Evolutionary conservation across 139 green algal genomes (phyloP).

Genomic region (Micractinium conductrix): DNA sequence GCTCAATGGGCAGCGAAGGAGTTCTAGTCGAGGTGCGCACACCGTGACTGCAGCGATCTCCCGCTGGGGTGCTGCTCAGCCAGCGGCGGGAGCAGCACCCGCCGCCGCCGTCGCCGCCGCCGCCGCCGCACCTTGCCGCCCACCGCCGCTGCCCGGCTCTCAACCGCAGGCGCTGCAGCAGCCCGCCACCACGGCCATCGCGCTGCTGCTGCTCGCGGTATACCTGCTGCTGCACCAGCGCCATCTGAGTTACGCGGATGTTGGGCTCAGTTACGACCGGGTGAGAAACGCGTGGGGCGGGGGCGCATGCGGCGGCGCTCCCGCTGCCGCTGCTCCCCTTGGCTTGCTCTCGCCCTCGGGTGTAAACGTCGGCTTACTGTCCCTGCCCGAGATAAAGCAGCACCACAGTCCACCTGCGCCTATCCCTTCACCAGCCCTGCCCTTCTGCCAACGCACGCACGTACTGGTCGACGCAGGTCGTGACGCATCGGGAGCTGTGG

Average conservation of each 20-base stretch:
- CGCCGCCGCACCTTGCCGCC: not conserved
- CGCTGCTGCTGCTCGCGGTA: not conserved
- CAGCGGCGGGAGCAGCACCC: not conserved
- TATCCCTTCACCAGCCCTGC: not conserved
- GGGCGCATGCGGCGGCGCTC: too few relatives aligned
- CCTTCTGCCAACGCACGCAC: not conserved
- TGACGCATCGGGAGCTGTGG: constrained; percentile 62
- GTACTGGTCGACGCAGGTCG: not conserved
- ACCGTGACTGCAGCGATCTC: too few relatives aligned
- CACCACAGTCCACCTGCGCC: too few relatives aligned
- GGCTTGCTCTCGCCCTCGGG: too few relatives aligned
- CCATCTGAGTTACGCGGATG: constrained; percentile 51
- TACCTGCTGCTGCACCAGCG: constrained; percentile 44
- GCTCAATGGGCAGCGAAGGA: constrained; percentile 22
- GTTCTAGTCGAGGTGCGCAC: constrained; percentile 19
- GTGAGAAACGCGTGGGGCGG: too few relatives aligned
- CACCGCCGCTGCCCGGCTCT: not conserved
- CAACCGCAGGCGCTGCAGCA: constrained; percentile 37
- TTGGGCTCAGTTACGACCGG: constrained; percentile 69
- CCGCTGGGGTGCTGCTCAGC: too few relatives aligned
- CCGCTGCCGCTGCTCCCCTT: too few relatives aligned
- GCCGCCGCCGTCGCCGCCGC: not conserved
- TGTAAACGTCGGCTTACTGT: too few relatives aligned
- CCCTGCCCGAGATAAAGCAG: too few relatives aligned
- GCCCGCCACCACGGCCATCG: constrained; percentile 10